Base-by-base conservation (phyloP, 2,329 filamentous ascomycete species). In the Gaeumannomyces sp. region DNA sequence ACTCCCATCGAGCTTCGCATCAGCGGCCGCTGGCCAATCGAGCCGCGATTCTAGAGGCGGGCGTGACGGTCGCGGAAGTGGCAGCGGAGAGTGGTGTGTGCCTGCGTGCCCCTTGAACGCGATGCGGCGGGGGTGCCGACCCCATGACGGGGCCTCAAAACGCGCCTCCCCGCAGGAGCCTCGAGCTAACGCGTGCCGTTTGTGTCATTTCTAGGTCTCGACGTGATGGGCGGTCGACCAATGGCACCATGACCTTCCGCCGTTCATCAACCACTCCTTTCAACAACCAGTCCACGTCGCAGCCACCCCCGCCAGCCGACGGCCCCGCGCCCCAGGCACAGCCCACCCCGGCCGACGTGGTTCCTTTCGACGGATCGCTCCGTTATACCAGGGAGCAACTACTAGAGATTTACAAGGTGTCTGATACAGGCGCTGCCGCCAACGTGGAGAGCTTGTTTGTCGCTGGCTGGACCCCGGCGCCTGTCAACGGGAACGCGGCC, bases 1-100 rank as follows among this genome's bases (percentile, higher is more conserved):
- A 80, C 85, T 92, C 77, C 88, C 89, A 72, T 92, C 90, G 72
- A 93, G 89, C 83, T 93, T 93, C 79, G 90, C 90, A 76, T 92
- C 90, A 74, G 90, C 90, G 72, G 90, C 90, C 71, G 90, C 90
- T 75, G 90, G 90, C 77, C 89, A 91, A 77, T 88, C 83, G 72
- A 60, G n/a, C 57, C 85, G 83, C 75, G 85, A 85, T 76, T 76
- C 80, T 71, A 83, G 82, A 79, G 78, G 77, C 78, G 85, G 82
- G 75, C 86, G 83, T 78, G 80, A 76, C 72, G 85, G 85, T 59
- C 66, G 85, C 69, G 81, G 80, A 69, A 76, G 75, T 75, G 79
- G 79, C 69, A 85, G 85, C 76, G 88, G 86, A 79, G 90, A 92
- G 77, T 92, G 89, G 90, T 92, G 83, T 77, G 88, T 83, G 60